Percentiles rank a stretch among this genome's conserved stretches.
These are phyloP conservation scores for Gautieria morchelliformis DNA, from an alignment of 768 basidiomycete species.

Conservation along the genomic window DNA sequence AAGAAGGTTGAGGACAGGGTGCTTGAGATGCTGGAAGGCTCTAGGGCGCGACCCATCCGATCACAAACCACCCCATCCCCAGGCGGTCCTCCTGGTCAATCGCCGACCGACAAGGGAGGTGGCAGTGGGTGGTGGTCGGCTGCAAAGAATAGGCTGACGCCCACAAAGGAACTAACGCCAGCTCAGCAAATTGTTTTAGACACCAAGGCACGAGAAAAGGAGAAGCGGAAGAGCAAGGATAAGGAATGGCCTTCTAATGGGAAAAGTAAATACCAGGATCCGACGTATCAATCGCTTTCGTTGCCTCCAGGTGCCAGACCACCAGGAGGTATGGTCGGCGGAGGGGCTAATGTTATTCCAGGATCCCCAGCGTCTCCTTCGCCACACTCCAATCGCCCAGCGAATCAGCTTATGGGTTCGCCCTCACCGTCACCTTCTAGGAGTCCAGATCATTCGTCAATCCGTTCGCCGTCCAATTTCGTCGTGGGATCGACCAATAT, in stretches of 20 bases:
- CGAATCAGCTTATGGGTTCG: background rate
- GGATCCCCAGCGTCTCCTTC: slow-evolving; percentile 38
- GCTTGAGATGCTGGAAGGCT: slow-evolving; percentile 54
- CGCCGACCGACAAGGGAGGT: slow-evolving; percentile 53
- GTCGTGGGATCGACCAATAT: slow-evolving; percentile 28
- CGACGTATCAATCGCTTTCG: slow-evolving; percentile 44
- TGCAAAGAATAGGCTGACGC: slow-evolving; percentile 67
- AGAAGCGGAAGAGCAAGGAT: slow-evolving; percentile 23
- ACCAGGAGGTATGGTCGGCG: slow-evolving; percentile 5
- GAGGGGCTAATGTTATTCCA: slow-evolving; percentile 9
- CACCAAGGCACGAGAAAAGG: slow-evolving; percentile 54
- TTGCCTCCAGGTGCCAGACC: slow-evolving; percentile 4
- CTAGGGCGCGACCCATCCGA: slow-evolving; percentile 43
- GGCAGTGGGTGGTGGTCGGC: slow-evolving; percentile 59
- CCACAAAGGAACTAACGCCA: slow-evolving; percentile 77
- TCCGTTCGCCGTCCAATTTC: slow-evolving; percentile 36
- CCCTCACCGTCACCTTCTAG: slow-evolving; percentile 50
- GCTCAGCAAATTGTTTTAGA: slow-evolving; percentile 78
- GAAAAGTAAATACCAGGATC: slow-evolving; percentile 45
- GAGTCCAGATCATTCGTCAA: slow-evolving; percentile 20
- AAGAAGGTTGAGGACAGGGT: slow-evolving; percentile 67
- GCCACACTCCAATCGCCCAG: slow-evolving; percentile 44
- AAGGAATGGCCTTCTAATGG: slow-evolving; percentile 42
- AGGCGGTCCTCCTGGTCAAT: slow-evolving; percentile 52
- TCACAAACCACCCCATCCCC: slow-evolving; percentile 35